Evolutionary conservation across 139 green algal genomes (phyloP), one percentile per base, ranked within the genome.

Genomic region (Yamagishiella unicocca): DNA sequence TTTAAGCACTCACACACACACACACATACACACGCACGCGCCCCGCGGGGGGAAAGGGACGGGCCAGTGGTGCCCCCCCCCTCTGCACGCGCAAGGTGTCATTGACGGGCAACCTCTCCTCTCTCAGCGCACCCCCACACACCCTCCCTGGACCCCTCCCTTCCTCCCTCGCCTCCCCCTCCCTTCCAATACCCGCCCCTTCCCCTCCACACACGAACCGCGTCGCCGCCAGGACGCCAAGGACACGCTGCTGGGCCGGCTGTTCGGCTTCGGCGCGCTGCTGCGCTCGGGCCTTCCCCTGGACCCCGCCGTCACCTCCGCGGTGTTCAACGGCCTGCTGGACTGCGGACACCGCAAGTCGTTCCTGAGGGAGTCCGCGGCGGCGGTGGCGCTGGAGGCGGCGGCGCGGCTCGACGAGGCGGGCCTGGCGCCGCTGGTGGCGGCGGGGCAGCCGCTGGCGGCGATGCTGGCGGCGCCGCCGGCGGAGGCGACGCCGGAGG

Each of bases 241-340:
- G 42, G 95, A 98, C 38, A 84, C 80, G 0, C 90, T 97, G 62
- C 88, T 98, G 40, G 96, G 94, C 0, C 89, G 90, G 17, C 37
- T 96, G 29, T 97, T 98, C 89, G 95, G 95, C 14, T 88, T 93
- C 0, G 93, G 88, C 4, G 92, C 94, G 0, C 64, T 97, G 17
- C 75, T 94, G 25, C 91, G 92, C 17, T 88, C 83, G 4, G 90
- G 91, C 1, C 89, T 92, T 19, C n/a, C 72, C 7, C 50, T 87
- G 33, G 83, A 90, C 19, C 12, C 43, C 22, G 22, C 46, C 14
- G 25, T 33, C 33, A 31, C 55, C 14, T 8, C 6, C 29, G 6
- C 12, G 40, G 27, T 93, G 25, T 90, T 91, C 6, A 74, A 87
- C 0, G 62, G 71, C 7, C 85, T 96, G 88, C 81, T 95, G 42